Evolutionary conservation across 495 filamentous ascomycete species (phyloP), one percentile per base, ranked within the genome.

Genomic region (Penicillium riverlandense): DNA sequence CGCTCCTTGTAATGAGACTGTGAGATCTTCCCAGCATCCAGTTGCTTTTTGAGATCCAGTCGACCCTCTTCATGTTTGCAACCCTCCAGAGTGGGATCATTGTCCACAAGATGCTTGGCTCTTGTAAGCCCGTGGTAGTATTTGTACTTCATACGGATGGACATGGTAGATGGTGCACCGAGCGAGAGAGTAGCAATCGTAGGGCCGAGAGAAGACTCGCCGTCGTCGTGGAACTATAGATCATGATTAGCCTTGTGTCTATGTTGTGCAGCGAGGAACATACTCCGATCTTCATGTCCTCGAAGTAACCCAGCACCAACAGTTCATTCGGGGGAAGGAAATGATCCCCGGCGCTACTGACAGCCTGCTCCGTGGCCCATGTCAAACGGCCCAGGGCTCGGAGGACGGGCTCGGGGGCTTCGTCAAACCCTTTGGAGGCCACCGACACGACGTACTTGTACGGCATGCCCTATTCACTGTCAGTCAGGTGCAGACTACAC

Each of bases 361-460:
- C 66, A 0, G 69, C 67, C 6, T 58, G 42, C 31, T 75, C 38
- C 4, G 72, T 76, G 1, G 83, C 84, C 85, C 85, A 90, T 11
- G 72, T 77, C 40, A 90, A 54, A 27, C 82, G 73, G 7, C 79
- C 70, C 4, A 88, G 59, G 2, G 75, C 72, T 14, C 68, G 69
- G 16, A 77, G 65, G 6, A 95, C 69, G 0, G 69, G 65, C 7
- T 60, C 45, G 0, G 78, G 78, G 0, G 86, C 83, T 11, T 82
- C 72, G 3, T 63, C 53, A 44, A 95, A 90, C 2, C 65, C 67
- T 36, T 61, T 77, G 0, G 83, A 84, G 8, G 79, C 65, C 3
- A 87, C 80, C 6, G 74, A 63, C 1, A 88, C 85, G 10, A 86
- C 75, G 49, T 83, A 95, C 48, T 94, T 90, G 56, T 95, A 95